A percentile compares a stretch with the other conserved stretches of the same genome.
Evolutionary conservation across 345 rosid species (phyloP).

Genomic region (Hibiscus tridactylites): DNA sequence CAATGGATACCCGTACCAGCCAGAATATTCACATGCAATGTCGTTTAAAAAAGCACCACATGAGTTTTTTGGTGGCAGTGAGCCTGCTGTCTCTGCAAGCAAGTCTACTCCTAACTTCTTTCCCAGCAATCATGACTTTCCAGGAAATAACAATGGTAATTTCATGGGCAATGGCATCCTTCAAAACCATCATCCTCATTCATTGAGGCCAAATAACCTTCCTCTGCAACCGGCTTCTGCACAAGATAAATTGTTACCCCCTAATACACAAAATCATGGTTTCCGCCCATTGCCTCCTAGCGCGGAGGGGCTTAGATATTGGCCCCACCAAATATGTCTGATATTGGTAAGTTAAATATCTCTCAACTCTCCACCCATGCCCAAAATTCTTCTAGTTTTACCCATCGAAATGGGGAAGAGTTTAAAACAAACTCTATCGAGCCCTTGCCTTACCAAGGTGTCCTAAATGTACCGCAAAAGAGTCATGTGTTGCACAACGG

Average conservation of each 20-base stretch:
- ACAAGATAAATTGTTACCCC: conserved; percentile 27
- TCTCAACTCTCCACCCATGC: conserved; percentile 31
- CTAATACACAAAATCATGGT: conserved; percentile 27
- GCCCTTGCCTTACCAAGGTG: conserved; percentile 16
- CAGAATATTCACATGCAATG: conserved; percentile 34
- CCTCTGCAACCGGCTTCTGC: conserved; percentile 33
- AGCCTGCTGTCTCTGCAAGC: conserved; percentile 30
- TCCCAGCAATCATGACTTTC: conserved; percentile 28
- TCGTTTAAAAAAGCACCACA: conserved; percentile 77
- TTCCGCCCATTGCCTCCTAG: conserved; percentile 37
- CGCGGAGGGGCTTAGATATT: conserved; percentile 33
- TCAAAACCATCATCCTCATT: conserved; percentile 28
- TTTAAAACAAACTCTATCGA: conserved; percentile 28
- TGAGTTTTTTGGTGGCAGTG: conserved; percentile 48
- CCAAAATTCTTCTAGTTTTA: conserved; percentile 29
- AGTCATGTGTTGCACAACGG: conserved; percentile 16
- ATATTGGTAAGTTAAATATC: conserved; percentile 38
- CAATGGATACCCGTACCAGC: conserved; percentile 23
- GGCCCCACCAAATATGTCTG: conserved; percentile 32
- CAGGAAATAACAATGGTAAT: conserved; percentile 30
- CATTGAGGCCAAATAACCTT: conserved; percentile 29
- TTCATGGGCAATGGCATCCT: conserved; percentile 16
- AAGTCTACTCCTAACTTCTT: conserved; percentile 28
- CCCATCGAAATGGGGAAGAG: conserved; percentile 33
- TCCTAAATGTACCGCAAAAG: conserved; percentile 24